Conservation (phyloP, 2,329 filamentous ascomycete genomes). For the Aspergillus fumigatiaffinis region DNA sequence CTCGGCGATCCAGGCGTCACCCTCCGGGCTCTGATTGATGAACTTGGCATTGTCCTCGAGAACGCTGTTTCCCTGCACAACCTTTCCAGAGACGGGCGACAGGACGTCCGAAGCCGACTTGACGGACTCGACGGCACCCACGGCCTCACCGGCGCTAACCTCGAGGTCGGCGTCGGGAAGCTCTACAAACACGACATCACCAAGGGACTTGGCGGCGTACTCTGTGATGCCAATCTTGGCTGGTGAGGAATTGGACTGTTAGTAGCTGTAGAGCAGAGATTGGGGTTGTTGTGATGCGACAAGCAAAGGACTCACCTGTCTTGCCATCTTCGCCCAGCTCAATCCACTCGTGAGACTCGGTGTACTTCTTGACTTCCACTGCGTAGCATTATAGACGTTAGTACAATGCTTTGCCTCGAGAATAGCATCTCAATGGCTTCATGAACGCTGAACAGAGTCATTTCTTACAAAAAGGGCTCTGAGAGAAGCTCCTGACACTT, state of each 20-base stretch:
- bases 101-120: slow-evolving; percentile 98
- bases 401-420: slow-evolving; percentile 8
- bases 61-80: slow-evolving; percentile 67
- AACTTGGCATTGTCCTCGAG: slow-evolving; percentile 81
- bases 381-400: slow-evolving; percentile 30
- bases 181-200: slow-evolving; percentile 97
- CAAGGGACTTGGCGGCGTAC: slow-evolving; percentile 87
- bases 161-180: slow-evolving; percentile 70
- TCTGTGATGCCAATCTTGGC: slow-evolving; percentile 77
- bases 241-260: slow-evolving; percentile 24
- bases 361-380: slow-evolving; percentile 68
- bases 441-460: slow-evolving; percentile 2
- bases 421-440: slow-evolving; percentile 5
- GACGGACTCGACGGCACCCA: slow-evolving; percentile 95
- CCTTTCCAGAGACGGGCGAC: slow-evolving; percentile 73
- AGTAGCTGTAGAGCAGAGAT: neutral
- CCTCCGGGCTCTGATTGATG: slow-evolving; percentile 89
- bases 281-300: neutral
- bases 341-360: slow-evolving; percentile 97
- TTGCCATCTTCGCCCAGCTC: slow-evolving; percentile 79
- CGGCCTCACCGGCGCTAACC: slow-evolving; percentile 71
- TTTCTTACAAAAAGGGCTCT: slow-evolving; percentile 37
- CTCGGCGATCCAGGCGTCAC: slow-evolving; percentile 89
- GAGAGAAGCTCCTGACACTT: slow-evolving; percentile 39
- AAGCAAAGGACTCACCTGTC: slow-evolving; percentile 50